Evolutionary conservation across 495 filamentous ascomycete species (phyloP).

Genomic region (Aspergillus avenaceus): DNA sequence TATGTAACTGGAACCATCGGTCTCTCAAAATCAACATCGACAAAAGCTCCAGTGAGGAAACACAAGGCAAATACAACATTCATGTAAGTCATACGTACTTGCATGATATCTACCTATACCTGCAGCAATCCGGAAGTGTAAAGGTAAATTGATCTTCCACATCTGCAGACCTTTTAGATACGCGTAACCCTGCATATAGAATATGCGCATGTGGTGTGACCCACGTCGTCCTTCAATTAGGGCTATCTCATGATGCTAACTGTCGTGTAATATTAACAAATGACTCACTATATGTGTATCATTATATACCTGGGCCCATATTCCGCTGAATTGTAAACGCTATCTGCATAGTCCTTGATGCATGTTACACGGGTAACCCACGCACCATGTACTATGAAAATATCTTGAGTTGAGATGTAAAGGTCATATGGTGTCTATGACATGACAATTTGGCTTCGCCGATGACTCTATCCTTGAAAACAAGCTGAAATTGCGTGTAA

Average conservation of each 20-base stretch:
- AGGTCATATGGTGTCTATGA: background rate
- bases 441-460: background rate
- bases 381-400: too few species aligned
- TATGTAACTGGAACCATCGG: too few species aligned
- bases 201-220: background rate
- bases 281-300: background rate
- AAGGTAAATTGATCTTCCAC: conserved; percentile 1
- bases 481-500: background rate
- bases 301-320: background rate
- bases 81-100: conserved; percentile 1
- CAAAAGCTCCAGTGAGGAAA: background rate
- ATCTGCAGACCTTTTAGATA: background rate
- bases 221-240: background rate
- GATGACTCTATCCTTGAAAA: background rate
- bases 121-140: conserved; percentile 9
- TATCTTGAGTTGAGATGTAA: background rate
- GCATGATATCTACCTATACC: background rate
- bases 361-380: background rate
- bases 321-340: background rate
- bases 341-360: too few species aligned
- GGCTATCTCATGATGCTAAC: background rate
- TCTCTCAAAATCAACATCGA: background rate
- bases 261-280: background rate
- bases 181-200: background rate
- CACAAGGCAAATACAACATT: background rate